phyloP scores from a whole-genome alignment of 2,329 filamentous ascomycete genomes.

The Tolypocladium ophioglossoides region DNA sequence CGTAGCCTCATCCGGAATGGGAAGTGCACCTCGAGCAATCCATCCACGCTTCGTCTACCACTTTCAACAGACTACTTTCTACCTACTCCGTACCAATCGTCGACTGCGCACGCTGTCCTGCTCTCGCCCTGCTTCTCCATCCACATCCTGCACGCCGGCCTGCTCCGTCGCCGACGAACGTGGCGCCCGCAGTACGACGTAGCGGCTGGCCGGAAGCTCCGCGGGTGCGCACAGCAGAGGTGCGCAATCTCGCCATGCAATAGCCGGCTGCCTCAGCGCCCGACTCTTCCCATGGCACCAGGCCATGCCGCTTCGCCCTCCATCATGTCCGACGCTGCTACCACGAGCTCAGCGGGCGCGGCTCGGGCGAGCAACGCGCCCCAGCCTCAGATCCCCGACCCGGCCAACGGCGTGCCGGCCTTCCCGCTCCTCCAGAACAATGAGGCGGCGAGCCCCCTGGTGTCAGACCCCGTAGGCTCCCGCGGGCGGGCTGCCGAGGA shows the following conservation, averaged over 20 bases:
- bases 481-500: conserved; percentile 24
- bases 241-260: background rate
- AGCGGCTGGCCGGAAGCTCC: background rate
- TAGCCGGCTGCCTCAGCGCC: background rate
- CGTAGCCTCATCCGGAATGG: background rate
- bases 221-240: no score
- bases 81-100: background rate
- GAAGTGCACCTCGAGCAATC: no score
- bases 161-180: background rate
- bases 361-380: background rate
- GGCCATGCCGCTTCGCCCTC: background rate
- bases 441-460: conserved; percentile 16
- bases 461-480: conserved; percentile 13
- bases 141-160: background rate
- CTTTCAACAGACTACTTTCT: background rate
- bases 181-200: background rate
- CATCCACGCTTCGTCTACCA: background rate
- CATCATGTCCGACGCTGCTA: background rate
- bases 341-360: background rate
- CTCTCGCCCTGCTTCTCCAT: background rate
- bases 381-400: background rate
- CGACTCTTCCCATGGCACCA: background rate
- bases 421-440: conserved; percentile 27
- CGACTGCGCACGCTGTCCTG: background rate
- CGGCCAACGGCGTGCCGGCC: background rate